Evolutionary conservation across 148 eudicot genomes (phyloP).

Genomic region (Chenopodium berlandieri): DNA sequence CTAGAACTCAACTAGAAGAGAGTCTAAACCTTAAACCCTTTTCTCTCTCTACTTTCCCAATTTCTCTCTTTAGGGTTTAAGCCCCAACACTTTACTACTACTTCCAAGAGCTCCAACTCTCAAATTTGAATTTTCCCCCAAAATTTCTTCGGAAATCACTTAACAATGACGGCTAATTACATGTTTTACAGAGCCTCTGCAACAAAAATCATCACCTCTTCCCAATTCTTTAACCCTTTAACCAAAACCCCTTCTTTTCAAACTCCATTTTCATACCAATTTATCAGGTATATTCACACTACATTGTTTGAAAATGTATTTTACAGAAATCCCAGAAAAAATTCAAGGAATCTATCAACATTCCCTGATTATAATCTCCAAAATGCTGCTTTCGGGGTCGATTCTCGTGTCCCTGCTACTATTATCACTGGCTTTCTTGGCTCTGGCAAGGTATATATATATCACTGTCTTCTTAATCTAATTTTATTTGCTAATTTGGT

Average conservation of each 20-base stretch:
- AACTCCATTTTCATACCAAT: conserved; percentile 6
- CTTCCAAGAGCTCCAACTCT: not conserved
- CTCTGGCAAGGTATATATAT: conserved; percentile 67
- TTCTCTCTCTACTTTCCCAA: not conserved
- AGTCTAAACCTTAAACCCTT: conserved; percentile 19
- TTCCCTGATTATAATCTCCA: conserved; percentile 35
- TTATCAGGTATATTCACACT: conserved; percentile 27
- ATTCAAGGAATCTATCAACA: conserved; percentile 38
- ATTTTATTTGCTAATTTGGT: not conserved
- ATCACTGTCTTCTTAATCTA: not conserved
- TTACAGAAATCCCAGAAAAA: not conserved
- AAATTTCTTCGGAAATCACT: not conserved
- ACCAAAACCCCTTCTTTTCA: not conserved
- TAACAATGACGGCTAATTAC: conserved; percentile 29
- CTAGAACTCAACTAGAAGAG: too few species aligned
- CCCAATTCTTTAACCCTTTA: conserved; percentile 7
- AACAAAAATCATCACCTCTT: conserved; percentile 2
- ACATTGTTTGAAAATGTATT: conserved; percentile 6
- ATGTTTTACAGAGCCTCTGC: conserved; percentile 21
- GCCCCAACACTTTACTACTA: not conserved
- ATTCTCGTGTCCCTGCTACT: conserved; percentile 80
- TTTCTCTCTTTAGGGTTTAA: conserved; percentile 28
- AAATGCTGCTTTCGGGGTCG: conserved; percentile 42
- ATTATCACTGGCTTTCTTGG: conserved; percentile 95
- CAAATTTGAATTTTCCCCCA: not conserved